These are phyloP conservation scores for Persicaria maculosa DNA, from an alignment of 148 eudicot species.

Conservation along the genomic window DNA sequence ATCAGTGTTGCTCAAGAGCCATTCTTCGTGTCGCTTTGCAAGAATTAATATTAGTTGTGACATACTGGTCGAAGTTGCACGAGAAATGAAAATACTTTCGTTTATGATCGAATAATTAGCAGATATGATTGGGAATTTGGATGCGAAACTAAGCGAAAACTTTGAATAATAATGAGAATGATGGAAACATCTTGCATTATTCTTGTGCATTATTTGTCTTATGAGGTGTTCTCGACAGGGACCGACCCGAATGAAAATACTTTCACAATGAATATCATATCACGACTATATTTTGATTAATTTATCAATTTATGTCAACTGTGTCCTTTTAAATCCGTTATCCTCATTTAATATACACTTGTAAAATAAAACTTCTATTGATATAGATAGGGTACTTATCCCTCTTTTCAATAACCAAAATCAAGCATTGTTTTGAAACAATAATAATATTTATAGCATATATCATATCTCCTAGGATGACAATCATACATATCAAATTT, in stretches of 20 bases:
- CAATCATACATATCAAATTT: no score
- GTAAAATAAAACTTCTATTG: no score
- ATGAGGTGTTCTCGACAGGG: not conserved
- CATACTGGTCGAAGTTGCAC: not conserved
- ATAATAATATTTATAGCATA: no score
- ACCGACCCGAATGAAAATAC: not conserved
- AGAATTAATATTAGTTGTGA: not conserved
- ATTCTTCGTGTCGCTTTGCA: not conserved
- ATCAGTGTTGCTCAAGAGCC: not conserved
- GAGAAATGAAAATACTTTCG: not conserved
- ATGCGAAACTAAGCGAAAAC: not conserved
- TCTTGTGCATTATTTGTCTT: not conserved
- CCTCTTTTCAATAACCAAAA: no score
- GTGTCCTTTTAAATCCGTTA: no score
- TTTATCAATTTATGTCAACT: no score
- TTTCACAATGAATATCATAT: no score
- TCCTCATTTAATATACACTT: no score
- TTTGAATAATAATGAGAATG: not conserved
- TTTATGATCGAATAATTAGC: not conserved
- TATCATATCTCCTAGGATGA: no score
- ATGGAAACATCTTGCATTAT: conserved; percentile 1
- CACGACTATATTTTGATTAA: no score
- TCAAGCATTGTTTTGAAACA: no score
- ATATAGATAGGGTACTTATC: no score
- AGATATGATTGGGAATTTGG: not conserved